A percentile compares a stretch with the other conserved stretches of the same genome.
phyloP scores from a whole-genome alignment of 2,329 filamentous ascomycete species.

The Davidsoniella eucalypti region DNA sequence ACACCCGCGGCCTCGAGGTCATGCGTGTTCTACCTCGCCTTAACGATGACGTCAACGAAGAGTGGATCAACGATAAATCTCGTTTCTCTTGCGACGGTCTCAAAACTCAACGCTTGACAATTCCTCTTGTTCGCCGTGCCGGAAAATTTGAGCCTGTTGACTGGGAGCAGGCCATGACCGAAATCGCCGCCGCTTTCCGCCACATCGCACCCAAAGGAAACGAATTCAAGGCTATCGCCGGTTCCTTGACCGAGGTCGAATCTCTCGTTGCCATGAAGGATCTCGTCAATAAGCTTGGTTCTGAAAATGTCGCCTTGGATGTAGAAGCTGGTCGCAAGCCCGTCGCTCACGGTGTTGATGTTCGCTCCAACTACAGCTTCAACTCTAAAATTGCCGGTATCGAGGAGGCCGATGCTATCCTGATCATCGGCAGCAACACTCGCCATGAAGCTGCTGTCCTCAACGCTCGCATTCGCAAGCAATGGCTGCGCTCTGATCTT shows the following conservation, averaged over 20 bases:
- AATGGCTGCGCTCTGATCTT: conserved; percentile 89
- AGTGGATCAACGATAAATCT: conserved; percentile 99
- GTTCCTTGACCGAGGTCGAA: conserved; percentile 81
- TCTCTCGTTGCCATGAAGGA: conserved; percentile 94
- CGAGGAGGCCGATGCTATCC: conserved; percentile 81
- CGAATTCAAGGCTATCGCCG: conserved; percentile 90
- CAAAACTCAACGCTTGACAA: conserved; percentile 89
- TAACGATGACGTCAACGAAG: conserved; percentile 97
- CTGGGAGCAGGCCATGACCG: conserved; percentile 88
- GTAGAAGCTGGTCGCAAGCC: conserved; percentile 71
- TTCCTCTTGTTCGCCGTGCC: conserved; percentile 73
- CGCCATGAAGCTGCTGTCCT: conserved; percentile 88
- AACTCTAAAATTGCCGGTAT: conserved; percentile 91
- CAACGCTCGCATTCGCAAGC: conserved; percentile 93
- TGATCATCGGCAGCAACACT: conserved; percentile 89
- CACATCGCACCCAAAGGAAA: conserved; percentile 69
- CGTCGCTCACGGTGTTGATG: conserved; percentile 79
- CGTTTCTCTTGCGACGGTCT: conserved; percentile 92
- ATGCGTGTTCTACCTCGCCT: conserved; percentile 87
- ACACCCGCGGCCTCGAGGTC: conserved; percentile 84
- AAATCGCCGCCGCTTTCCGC: conserved; percentile 68
- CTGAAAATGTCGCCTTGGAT: conserved; percentile 88
- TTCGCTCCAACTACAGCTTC: conserved; percentile 90
- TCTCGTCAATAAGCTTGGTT: conserved; percentile 86
- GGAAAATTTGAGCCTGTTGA: conserved; percentile 83